Conservation (phyloP, 1,139 yeast species). For the Spathaspora sp. region DNA sequence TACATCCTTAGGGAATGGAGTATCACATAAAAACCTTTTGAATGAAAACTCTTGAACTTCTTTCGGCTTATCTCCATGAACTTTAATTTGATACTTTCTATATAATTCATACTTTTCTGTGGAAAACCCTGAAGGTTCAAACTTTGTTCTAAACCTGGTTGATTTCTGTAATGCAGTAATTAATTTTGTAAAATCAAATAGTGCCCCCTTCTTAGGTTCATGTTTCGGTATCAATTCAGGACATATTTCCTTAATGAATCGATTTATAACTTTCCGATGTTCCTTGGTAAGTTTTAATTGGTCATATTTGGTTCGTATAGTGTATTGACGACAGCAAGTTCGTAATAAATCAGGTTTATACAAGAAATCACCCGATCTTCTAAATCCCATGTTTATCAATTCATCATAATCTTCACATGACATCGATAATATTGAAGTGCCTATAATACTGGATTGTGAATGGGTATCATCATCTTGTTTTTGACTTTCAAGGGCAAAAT, state of each 20-base stretch:
- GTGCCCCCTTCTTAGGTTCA: neutral
- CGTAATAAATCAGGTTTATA: constrained; percentile 73
- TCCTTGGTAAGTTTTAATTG: constrained; percentile 58
- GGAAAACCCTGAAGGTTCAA: constrained; percentile 55
- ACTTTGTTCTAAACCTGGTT: constrained; percentile 43
- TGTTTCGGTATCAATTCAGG: constrained; percentile 13
- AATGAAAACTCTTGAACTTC: constrained; percentile 52
- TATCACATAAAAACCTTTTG: constrained; percentile 63
- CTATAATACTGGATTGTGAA: constrained; percentile 41
- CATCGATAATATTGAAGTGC: constrained; percentile 49
- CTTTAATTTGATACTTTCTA: constrained; percentile 62
- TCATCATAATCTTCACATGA: constrained; percentile 56
- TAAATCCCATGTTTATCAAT: constrained; percentile 68
- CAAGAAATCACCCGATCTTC: constrained; percentile 74
- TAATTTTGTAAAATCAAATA: constrained; percentile 20
- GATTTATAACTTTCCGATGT: constrained; percentile 62
- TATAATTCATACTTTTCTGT: constrained; percentile 65
- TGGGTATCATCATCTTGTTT: constrained; percentile 14
- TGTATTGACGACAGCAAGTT: constrained; percentile 80
- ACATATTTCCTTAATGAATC: constrained; percentile 51
- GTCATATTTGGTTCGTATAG: constrained; percentile 62
- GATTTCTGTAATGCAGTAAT: constrained; percentile 25
- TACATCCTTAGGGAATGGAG: constrained; percentile 50
- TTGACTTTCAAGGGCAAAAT: constrained; percentile 33
- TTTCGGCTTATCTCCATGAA: constrained; percentile 62